phyloP scores from a whole-genome alignment of 1,284 basidiomycete species.

The Fomes fomentarius region DNA sequence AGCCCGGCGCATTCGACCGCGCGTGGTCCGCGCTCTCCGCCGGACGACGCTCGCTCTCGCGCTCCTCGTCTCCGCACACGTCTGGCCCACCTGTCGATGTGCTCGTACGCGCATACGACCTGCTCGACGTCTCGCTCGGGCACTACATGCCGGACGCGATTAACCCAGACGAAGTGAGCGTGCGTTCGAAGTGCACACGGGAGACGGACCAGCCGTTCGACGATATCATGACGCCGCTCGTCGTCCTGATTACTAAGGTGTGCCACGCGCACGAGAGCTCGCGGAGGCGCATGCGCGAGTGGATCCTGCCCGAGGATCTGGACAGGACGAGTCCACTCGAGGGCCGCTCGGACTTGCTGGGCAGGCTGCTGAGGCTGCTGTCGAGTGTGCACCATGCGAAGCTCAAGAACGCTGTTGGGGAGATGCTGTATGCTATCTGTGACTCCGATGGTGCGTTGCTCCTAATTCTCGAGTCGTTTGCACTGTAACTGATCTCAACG shows the following conservation, averaged over 20 bases:
- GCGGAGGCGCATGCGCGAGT: conserved; percentile 58
- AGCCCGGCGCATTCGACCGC: conserved; percentile 62
- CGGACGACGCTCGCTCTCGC: conserved; percentile 54
- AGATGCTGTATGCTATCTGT: conserved; percentile 82
- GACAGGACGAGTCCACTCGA: conserved; percentile 82
- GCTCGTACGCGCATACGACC: conserved; percentile 62
- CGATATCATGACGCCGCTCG: conserved; percentile 75
- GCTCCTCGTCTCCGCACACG: conserved; percentile 31
- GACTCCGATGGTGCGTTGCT: conserved; percentile 72
- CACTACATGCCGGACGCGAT: conserved; percentile 68
- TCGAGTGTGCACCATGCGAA: conserved; percentile 70
- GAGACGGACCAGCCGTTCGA: conserved; percentile 66
- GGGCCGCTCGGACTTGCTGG: conserved; percentile 70
- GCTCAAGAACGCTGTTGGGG: conserved; percentile 79
- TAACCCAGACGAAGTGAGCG: conserved; percentile 63
- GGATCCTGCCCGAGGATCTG: conserved; percentile 74
- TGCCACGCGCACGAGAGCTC: conserved; percentile 64
- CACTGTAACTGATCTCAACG: conserved; percentile 1
- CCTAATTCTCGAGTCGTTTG: neutral
- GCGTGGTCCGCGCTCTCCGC: conserved; percentile 61
- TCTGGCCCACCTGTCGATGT: conserved; percentile 46
- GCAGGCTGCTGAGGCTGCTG: conserved; percentile 80
- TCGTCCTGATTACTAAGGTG: conserved; percentile 72
- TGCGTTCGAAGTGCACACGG: conserved; percentile 52
- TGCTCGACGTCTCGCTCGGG: conserved; percentile 63